Evolutionary conservation across 164 flowering plant species (phyloP), one percentile per base, ranked within the genome.

Genomic region (Santalum album): DNA sequence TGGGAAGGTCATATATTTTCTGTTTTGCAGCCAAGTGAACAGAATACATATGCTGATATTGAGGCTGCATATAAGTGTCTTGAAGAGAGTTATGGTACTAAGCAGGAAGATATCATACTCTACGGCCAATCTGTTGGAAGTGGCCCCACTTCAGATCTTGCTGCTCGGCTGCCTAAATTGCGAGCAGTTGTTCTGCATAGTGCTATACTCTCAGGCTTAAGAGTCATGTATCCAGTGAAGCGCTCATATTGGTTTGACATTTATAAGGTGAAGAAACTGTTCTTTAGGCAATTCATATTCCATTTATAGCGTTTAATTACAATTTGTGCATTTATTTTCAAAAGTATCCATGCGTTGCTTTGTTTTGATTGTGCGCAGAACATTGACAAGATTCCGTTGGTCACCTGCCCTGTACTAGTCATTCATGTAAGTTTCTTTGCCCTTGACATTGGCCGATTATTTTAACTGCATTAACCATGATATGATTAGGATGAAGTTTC

Each of bases 101-200:
- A 79, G 75, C 87, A 89, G 59, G 97, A 89, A 72, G 83, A 86
- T 54, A 66, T 86, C 38, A 78, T 89, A 58, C 81, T 89, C 25
- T 89, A 89, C 57, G 97, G 97, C 4, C 97, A 89, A 58, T 89
- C 97, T 44, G 92, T 89, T 51, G 97, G 97, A 42, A 89, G 97
- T 72, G 97, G 97, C 22, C 97, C 97, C 11, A 84, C 95, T 25
- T 66, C 86, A 61, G 90, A 89, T 75, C 74, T 89, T 40, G 95
- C 95, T 14, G 63, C 84, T 58, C 79, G 95, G 35, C 65, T 89
- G 50, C 87, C 90, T 56, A 74, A 66, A 21, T 65, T 89, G 46
- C 75, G 86, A 72, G 97, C 95, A 42, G 86, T 86, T 50, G 79
- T 89, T 63, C 71, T 89, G 42, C 97, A 89, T 55, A 86, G 95